Percentiles rank a stretch among this genome's conserved stretches.
Conservation (phyloP, 257 asterid genomes). For the Solanum paucissectum region DNA sequence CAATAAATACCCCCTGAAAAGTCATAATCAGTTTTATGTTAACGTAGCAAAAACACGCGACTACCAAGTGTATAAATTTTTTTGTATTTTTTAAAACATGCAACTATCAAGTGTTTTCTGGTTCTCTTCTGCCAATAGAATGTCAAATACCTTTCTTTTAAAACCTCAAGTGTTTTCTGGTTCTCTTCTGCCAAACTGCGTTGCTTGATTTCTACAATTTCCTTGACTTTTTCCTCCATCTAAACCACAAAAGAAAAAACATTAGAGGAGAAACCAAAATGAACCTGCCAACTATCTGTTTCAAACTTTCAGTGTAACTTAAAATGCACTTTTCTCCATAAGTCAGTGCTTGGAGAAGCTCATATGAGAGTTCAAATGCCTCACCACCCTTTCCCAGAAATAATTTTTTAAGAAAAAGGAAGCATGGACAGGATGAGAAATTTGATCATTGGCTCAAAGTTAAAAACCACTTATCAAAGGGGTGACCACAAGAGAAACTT, state of each 20-base stretch:
- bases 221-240: slow-evolving; percentile 99
- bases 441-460: neutral
- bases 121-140: neutral
- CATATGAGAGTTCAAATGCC: neutral
- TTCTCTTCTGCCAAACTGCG: slow-evolving; percentile 98
- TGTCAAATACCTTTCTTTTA: slow-evolving; percentile 71
- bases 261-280: neutral
- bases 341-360: neutral
- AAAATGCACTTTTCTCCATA: neutral
- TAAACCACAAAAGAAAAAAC: slow-evolving; percentile 14
- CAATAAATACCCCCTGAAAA: neutral
- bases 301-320: neutral
- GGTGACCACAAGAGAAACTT: neutral
- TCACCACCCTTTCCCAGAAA: neutral
- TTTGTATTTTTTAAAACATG: neutral
- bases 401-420: neutral
- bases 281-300: neutral
- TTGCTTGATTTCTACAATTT: slow-evolving; percentile 94
- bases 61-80: neutral
- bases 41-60: neutral
- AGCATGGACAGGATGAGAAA: neutral
- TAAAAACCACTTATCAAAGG: neutral
- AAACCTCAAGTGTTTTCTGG: slow-evolving; percentile 89
- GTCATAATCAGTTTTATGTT: neutral
- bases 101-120: neutral